phyloP scores from a whole-genome alignment of 2,329 filamentous ascomycete genomes.

The Fusarium buxicola region DNA sequence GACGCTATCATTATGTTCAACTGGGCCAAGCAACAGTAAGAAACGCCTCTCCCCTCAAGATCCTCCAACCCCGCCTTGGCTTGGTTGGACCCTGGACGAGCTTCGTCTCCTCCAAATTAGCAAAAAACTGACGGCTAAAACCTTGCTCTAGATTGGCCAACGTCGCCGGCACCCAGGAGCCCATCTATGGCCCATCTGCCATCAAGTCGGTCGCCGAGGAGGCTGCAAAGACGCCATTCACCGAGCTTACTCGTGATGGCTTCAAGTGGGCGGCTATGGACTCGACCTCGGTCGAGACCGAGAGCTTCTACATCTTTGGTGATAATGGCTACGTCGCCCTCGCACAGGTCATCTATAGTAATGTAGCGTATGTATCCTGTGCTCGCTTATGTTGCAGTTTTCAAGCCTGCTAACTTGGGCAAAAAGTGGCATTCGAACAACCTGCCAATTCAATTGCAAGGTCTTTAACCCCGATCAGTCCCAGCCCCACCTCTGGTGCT shows the following conservation, averaged over 20 bases:
- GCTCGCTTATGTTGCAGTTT: neutral
- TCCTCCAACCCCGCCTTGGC: conserved; percentile 24
- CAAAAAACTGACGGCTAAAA: conserved; percentile 37
- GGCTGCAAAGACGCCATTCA: conserved; percentile 80
- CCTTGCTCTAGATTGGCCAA: conserved; percentile 68
- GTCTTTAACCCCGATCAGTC: conserved; percentile 82
- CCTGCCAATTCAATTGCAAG: conserved; percentile 94
- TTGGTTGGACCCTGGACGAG: conserved; percentile 12
- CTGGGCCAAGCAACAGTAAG: conserved; percentile 93
- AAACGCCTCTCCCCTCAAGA: conserved; percentile 17
- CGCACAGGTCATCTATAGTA: conserved; percentile 96
- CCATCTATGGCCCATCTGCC: conserved; percentile 90
- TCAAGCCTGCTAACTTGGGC: conserved; percentile 25
- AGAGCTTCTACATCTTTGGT: conserved; percentile 90
- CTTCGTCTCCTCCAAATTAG: conserved; percentile 15
- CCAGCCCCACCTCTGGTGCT: conserved; percentile 84
- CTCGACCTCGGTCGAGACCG: conserved; percentile 91
- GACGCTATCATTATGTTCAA: conserved; percentile 76
- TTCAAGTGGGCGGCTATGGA: conserved; percentile 86
- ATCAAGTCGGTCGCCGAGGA: conserved; percentile 89
- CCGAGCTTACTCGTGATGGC: conserved; percentile 80
- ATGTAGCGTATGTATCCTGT: conserved; percentile 78
- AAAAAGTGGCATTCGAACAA: conserved; percentile 85
- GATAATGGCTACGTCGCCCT: conserved; percentile 82
- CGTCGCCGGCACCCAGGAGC: conserved; percentile 95